Evolutionary conservation across 352 stramenopile species (phyloP).

Genomic region (Globisporangium rhizosaccharum): DNA sequence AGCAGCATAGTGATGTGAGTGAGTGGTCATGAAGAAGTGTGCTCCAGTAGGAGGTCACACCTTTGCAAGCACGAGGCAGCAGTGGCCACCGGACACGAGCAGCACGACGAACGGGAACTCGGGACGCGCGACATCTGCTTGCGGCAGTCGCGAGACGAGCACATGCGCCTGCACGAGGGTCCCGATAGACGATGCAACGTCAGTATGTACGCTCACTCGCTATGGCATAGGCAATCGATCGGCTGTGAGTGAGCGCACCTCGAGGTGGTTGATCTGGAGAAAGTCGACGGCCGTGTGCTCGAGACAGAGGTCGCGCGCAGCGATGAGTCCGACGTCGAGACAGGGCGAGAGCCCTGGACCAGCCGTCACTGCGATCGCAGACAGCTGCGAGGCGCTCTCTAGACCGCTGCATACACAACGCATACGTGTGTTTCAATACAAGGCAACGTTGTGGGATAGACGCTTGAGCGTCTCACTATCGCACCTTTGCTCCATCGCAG

Average conservation of each 20-base stretch:
- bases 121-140: conserved; percentile 32
- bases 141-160: conserved; percentile 89
- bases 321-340: conserved; percentile 91
- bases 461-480: background rate
- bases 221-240: background rate
- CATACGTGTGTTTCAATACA: background rate
- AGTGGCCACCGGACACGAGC: conserved; percentile 98
- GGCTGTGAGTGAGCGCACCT: conserved; percentile 34
- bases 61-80: conserved; percentile 92
- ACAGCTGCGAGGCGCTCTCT: conserved; percentile 74
- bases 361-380: conserved; percentile 95
- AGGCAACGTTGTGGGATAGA: too few relatives aligned
- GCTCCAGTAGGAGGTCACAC: background rate
- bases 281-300: conserved; percentile 89
- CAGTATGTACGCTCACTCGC: conserved; percentile 1
- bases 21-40: background rate
- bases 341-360: conserved; percentile 96
- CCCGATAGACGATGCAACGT: background rate
- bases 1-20: background rate
- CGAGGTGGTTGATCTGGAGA: conserved; percentile 96
- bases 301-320: conserved; percentile 76
- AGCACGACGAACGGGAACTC: conserved; percentile 97
- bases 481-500: conserved; percentile 86
- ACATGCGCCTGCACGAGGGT: conserved; percentile 85
- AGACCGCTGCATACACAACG: conserved; percentile 36